A percentile compares a stretch with the other conserved stretches of the same genome.
phyloP scores from a whole-genome alignment of 225 moss, liverwort and hornwort species.

The Sphagnum contortum region DNA sequence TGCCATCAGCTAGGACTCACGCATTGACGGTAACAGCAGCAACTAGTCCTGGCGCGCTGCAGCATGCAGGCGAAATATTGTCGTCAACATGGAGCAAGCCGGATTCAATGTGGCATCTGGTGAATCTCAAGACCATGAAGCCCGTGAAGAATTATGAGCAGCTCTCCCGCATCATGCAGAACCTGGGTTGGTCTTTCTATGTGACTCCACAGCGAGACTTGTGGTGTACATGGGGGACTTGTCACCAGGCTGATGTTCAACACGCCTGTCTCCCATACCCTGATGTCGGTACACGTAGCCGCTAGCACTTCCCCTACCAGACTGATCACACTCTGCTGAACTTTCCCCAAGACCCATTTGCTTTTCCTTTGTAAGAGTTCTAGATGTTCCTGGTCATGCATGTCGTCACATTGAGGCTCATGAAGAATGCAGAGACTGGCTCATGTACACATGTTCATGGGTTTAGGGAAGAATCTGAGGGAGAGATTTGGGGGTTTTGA shows the following conservation, averaged over 20 bases:
- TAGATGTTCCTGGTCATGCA: too few relatives aligned
- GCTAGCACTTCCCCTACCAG: not conserved
- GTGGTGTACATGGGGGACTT: not conserved
- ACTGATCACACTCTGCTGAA: not conserved
- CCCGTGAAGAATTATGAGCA: not conserved
- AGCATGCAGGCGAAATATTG: too few relatives aligned
- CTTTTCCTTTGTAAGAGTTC: too few relatives aligned
- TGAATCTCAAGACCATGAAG: slow-evolving; percentile 1
- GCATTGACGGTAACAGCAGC: too few relatives aligned
- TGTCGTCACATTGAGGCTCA: too few relatives aligned
- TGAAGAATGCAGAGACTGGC: not conserved
- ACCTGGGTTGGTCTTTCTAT: not conserved
- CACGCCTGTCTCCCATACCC: slow-evolving; percentile 1
- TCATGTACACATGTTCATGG: not conserved
- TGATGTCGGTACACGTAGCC: not conserved
- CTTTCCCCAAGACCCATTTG: too few relatives aligned
- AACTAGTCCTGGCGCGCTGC: too few relatives aligned
- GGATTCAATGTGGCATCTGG: not conserved
- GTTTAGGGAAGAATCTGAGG: not conserved
- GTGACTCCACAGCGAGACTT: not conserved
- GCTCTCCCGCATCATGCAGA: not conserved
- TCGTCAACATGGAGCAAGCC: too few relatives aligned
- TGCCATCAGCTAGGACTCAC: too few relatives aligned
- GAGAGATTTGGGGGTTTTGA: not conserved
- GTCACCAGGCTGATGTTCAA: not conserved